These are phyloP conservation scores for Mayamaea pseudoterrestris DNA, from an alignment of 108 stramenopile species.

Conservation along the genomic window DNA sequence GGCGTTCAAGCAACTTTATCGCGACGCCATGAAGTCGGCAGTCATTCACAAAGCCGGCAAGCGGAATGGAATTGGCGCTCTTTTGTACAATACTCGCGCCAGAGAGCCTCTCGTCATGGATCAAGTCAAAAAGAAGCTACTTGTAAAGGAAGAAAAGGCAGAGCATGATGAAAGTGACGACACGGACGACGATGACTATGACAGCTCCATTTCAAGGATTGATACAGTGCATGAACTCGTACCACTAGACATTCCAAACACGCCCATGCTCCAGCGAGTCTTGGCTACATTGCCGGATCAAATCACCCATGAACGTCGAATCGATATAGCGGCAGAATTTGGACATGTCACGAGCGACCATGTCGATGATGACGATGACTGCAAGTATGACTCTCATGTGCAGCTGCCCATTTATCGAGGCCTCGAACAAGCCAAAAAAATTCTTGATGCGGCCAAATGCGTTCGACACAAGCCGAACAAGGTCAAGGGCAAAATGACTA, in stretches of 20 bases:
- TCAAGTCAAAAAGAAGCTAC: too few species aligned
- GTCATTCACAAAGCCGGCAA: constrained; percentile 48
- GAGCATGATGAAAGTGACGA: constrained; percentile 18
- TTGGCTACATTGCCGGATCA: constrained; percentile 15
- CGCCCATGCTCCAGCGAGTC: constrained; percentile 58
- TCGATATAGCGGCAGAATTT: background rate
- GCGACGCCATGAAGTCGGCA: background rate
- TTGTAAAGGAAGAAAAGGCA: too few species aligned
- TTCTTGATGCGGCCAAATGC: constrained; percentile 39
- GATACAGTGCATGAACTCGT: constrained; percentile 33
- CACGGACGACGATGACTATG: constrained; percentile 14
- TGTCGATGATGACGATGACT: constrained; percentile 1
- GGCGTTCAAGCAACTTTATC: background rate
- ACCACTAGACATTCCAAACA: too few species aligned
- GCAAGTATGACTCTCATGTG: constrained; percentile 1
- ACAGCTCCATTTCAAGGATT: background rate
- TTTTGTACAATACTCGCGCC: constrained; percentile 26
- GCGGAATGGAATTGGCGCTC: constrained; percentile 51
- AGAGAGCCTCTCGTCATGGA: background rate
- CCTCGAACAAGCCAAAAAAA: constrained; percentile 27
- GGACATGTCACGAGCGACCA: background rate
- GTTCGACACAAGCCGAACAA: constrained; percentile 17
- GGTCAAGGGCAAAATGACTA: too few species aligned
- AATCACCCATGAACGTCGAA: constrained; percentile 6
- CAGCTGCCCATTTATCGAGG: constrained; percentile 5